A percentile compares a stretch with the other conserved stretches of the same genome.
Evolutionary conservation across 345 rosid genomes (phyloP).

Genomic region (Noccaea bulbosa): DNA sequence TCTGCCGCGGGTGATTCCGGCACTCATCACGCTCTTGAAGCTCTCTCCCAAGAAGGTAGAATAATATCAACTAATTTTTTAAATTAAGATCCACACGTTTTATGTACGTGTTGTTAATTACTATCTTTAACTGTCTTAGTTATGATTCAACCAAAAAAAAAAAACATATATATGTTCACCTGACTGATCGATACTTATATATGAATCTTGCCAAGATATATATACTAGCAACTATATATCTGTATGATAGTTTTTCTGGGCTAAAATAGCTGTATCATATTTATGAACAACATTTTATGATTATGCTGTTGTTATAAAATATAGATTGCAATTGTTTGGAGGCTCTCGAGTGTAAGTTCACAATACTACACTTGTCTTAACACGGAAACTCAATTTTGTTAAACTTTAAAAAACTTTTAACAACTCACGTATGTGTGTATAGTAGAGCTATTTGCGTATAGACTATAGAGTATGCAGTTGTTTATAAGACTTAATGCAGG

Average conservation of each 20-base stretch:
- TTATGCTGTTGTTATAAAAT: background rate
- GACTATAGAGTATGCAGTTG: slow-evolving; percentile 15
- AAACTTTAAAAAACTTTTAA: background rate
- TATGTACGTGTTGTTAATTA: background rate
- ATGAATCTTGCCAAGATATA: background rate
- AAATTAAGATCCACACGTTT: background rate
- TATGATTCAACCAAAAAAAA: background rate
- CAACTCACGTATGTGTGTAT: background rate
- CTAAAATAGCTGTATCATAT: background rate
- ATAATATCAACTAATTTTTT: background rate
- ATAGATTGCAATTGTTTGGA: background rate
- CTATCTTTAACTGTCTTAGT: background rate
- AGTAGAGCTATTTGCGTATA: background rate
- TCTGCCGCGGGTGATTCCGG: slow-evolving; percentile 52
- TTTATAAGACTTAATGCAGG: slow-evolving; percentile 1
- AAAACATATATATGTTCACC: slow-evolving; percentile 1
- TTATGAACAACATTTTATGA: background rate
- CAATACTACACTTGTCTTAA: background rate
- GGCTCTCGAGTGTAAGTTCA: background rate
- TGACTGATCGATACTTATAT: background rate
- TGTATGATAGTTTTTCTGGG: too few relatives aligned
- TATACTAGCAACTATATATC: background rate
- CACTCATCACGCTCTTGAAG: slow-evolving; percentile 59
- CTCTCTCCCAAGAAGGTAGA: slow-evolving; percentile 91
- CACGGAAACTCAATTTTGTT: background rate